Conservation (phyloP, 345 rosid genomes). For the Geranium rotundifolium region DNA sequence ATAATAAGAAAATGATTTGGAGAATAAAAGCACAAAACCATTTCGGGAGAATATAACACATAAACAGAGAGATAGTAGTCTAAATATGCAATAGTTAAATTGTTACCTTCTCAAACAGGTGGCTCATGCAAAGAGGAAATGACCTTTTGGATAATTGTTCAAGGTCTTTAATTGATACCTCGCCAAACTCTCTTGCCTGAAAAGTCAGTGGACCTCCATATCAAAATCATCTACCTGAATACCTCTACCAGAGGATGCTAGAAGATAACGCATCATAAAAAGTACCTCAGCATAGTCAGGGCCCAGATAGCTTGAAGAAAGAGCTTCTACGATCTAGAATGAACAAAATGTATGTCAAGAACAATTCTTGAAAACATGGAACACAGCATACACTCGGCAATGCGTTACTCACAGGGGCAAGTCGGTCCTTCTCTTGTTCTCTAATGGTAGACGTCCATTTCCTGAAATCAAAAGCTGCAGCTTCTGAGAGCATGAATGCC, state of each 20-base stretch:
- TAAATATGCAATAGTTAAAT: not conserved
- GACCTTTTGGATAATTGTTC: constrained; percentile 66
- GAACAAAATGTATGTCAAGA: constrained; percentile 5
- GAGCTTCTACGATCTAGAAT: constrained; percentile 70
- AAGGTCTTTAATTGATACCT: constrained; percentile 70
- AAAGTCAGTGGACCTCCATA: constrained; percentile 10
- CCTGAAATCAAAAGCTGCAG: constrained; percentile 31
- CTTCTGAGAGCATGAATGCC: not conserved
- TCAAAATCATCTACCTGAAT: constrained; percentile 8
- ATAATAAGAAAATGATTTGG: too few species aligned
- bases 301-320: constrained; percentile 68
- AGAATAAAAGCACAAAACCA: not conserved
- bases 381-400: constrained; percentile 5
- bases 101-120: constrained; percentile 70
- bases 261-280: constrained; percentile 6
- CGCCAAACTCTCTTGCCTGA: constrained; percentile 64
- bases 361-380: constrained; percentile 2
- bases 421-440: constrained; percentile 82
- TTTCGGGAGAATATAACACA: too few species aligned
- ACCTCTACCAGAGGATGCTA: constrained; percentile 3
- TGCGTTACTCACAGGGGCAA: constrained; percentile 59
- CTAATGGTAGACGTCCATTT: constrained; percentile 73
- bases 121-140: constrained; percentile 89
- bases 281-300: constrained; percentile 84
- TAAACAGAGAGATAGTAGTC: not conserved